Evolutionary conservation across 768 basidiomycete species (phyloP).

Genomic region (Vararia minispora): DNA sequence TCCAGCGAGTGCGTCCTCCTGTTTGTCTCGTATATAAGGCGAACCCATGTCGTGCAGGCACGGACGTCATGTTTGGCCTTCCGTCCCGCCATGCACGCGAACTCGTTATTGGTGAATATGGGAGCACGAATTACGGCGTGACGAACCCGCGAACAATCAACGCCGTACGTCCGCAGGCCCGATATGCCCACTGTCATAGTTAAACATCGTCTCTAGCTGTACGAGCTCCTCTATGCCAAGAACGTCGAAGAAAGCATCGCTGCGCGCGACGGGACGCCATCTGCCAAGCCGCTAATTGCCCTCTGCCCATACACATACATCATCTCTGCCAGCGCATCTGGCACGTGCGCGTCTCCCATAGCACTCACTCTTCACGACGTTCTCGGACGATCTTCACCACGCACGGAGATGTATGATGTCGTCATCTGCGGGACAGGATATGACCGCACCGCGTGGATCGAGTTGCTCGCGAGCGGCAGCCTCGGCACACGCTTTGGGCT

Average conservation of each 20-base stretch:
- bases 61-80: slow-evolving; percentile 28
- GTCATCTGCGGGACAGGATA: slow-evolving; percentile 46
- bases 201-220: slow-evolving; percentile 23
- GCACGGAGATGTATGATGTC: slow-evolving; percentile 31
- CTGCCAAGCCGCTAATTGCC: slow-evolving; percentile 20
- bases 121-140: slow-evolving; percentile 41
- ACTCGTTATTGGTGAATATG: slow-evolving; percentile 30
- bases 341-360: slow-evolving; percentile 4
- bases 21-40: not conserved
- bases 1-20: slow-evolving; percentile 27
- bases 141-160: slow-evolving; percentile 39
- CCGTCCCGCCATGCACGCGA: slow-evolving; percentile 25
- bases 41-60: slow-evolving; percentile 21
- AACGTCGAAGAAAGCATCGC: slow-evolving; percentile 32
- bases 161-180: slow-evolving; percentile 20
- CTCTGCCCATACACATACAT: slow-evolving; percentile 28
- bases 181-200: not conserved
- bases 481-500: slow-evolving; percentile 29
- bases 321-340: slow-evolving; percentile 22
- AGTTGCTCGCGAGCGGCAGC: slow-evolving; percentile 28
- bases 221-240: slow-evolving; percentile 40
- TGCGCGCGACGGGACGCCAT: slow-evolving; percentile 18
- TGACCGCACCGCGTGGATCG: slow-evolving; percentile 35
- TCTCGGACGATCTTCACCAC: slow-evolving; percentile 22
- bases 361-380: slow-evolving; percentile 24